phyloP scores from a whole-genome alignment of 2,329 filamentous ascomycete genomes.

The Cercospora beticola region DNA sequence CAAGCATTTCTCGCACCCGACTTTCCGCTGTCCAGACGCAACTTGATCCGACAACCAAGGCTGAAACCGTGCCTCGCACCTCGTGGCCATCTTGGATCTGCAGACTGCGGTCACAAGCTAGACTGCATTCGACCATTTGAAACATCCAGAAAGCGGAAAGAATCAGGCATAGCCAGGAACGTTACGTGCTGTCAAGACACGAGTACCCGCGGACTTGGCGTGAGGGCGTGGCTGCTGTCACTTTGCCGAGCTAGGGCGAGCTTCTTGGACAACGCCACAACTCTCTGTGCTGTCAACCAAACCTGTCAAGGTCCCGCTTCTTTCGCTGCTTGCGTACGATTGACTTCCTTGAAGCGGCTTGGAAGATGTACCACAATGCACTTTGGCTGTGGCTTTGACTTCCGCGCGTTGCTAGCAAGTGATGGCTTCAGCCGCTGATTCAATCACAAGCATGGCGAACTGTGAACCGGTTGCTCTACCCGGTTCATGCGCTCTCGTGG shows the following conservation, averaged over 20 bases:
- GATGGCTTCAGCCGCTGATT: neutral
- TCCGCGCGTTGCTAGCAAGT: neutral
- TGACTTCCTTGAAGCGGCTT: neutral
- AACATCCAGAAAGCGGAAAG: neutral
- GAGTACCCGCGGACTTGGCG: constrained; percentile 3
- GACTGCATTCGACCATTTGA: neutral
- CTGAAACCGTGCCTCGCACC: neutral
- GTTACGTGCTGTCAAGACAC: neutral
- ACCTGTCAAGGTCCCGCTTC: neutral
- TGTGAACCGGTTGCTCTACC: neutral
- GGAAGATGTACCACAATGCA: neutral
- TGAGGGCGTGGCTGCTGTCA: neutral
- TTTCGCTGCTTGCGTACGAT: neutral
- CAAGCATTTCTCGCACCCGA: neutral
- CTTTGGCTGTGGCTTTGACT: neutral
- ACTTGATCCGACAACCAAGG: neutral
- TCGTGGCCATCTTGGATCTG: neutral
- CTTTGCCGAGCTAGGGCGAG: constrained; percentile 5
- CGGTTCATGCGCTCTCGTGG: neutral
- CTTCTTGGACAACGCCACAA: constrained; percentile 3
- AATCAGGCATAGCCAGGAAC: constrained; percentile 4
- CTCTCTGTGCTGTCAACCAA: neutral
- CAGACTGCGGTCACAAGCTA: neutral
- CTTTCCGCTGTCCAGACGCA: neutral
- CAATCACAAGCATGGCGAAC: neutral